These are phyloP conservation scores for Apophysomyces variabilis DNA, from an alignment of 371 early-diverging fungal genomes.

Conservation along the genomic window DNA sequence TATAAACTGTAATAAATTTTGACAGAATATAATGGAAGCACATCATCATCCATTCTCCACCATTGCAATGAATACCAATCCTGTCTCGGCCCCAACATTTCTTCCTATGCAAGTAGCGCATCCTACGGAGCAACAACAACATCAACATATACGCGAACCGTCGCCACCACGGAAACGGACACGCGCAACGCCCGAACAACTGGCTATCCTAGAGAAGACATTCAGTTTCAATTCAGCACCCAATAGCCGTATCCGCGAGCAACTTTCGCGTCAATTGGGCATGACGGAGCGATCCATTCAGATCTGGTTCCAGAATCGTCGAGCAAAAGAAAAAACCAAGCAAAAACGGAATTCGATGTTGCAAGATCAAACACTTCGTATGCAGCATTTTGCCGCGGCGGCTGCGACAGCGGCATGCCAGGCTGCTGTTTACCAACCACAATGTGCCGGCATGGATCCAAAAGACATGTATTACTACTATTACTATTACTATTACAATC, in stretches of 20 bases:
- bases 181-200: conserved; percentile 69
- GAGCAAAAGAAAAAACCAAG: conserved; percentile 14
- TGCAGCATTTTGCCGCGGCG: conserved; percentile 3
- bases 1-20: too few relatives aligned
- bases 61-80: background rate
- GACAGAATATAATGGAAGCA: background rate
- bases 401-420: conserved; percentile 1
- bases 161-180: conserved; percentile 58
- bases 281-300: conserved; percentile 78
- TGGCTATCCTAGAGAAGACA: conserved; percentile 68
- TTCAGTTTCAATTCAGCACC: conserved; percentile 71
- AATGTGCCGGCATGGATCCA: conserved; percentile 8
- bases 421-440: conserved; percentile 5
- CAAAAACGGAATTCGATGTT: conserved; percentile 6
- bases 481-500: conserved; percentile 8
- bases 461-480: conserved; percentile 9
- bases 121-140: background rate
- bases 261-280: conserved; percentile 78
- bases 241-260: conserved; percentile 76
- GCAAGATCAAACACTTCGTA: conserved; percentile 7
- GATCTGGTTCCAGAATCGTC: conserved; percentile 21
- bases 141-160: background rate
- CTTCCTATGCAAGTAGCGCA: conserved; percentile 4
- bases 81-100: background rate
- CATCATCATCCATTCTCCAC: conserved; percentile 2